Evolutionary conservation across 2,329 filamentous ascomycete genomes (phyloP).

Genomic region (Aspergillus calidoustus): DNA sequence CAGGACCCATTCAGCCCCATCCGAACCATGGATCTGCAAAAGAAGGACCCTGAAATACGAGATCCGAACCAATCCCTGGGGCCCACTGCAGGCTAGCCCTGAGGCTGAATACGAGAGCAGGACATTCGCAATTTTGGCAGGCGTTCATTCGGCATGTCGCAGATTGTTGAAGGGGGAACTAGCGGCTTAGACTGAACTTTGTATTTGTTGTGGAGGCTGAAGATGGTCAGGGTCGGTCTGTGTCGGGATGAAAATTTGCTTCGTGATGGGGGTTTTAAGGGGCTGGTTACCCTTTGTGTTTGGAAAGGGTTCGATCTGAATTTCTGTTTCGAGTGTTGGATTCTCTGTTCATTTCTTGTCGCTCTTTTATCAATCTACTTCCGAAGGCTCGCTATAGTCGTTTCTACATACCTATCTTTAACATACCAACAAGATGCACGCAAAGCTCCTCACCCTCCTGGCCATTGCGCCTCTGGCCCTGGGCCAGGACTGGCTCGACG

Average conservation of each 20-base stretch:
- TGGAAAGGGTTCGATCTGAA: neutral
- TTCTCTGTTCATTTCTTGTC: neutral
- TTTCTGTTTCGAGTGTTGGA: neutral
- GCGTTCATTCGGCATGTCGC: neutral
- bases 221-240: neutral
- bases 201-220: neutral
- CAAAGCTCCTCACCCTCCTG: neutral
- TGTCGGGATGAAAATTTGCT: neutral
- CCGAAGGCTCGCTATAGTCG: neutral
- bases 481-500: constrained; percentile 2
- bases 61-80: neutral
- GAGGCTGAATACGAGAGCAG: constrained; percentile 10
- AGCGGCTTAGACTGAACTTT: neutral
- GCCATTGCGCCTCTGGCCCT: neutral
- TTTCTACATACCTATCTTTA: neutral
- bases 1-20: neutral
- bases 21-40: neutral
- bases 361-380: neutral
- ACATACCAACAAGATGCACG: constrained; percentile 4
- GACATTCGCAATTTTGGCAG: neutral
- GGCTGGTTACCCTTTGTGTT: neutral
- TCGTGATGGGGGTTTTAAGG: neutral
- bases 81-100: neutral
- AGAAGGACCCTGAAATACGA: neutral
- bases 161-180: neutral